phyloP scores from a whole-genome alignment of 2,329 filamentous ascomycete species.

The Pseudocercospora ulei region DNA sequence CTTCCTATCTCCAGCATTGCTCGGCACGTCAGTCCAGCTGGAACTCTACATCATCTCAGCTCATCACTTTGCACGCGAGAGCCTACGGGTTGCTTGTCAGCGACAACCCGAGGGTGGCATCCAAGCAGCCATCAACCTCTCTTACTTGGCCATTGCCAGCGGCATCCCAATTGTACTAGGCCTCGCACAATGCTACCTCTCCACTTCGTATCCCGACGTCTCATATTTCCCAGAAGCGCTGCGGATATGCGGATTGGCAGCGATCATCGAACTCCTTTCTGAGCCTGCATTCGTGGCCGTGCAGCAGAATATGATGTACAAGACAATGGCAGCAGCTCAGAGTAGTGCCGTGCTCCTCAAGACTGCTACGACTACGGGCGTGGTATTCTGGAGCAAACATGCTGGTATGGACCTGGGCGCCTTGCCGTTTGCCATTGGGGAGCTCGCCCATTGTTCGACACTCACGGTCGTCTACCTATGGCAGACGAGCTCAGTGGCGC shows the following conservation, averaged over 20 bases:
- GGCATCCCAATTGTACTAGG: slow-evolving; percentile 50
- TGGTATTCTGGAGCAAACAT: slow-evolving; percentile 55
- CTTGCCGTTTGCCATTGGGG: slow-evolving; percentile 79
- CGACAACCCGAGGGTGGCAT: slow-evolving; percentile 47
- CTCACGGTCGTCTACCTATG: slow-evolving; percentile 61
- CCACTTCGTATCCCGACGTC: slow-evolving; percentile 44
- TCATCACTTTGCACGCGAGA: slow-evolving; percentile 91
- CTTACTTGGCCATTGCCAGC: slow-evolving; percentile 64
- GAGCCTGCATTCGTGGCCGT: slow-evolving; percentile 86
- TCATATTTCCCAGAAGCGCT: slow-evolving; percentile 55
- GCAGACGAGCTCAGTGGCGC: slow-evolving; percentile 51
- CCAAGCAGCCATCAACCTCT: slow-evolving; percentile 79
- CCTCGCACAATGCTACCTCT: slow-evolving; percentile 60
- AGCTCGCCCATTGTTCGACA: slow-evolving; percentile 62
- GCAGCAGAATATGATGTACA: slow-evolving; percentile 71
- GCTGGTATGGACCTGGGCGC: slow-evolving; percentile 55
- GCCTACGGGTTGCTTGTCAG: slow-evolving; percentile 81
- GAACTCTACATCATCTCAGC: slow-evolving; percentile 88
- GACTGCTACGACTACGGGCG: slow-evolving; percentile 62
- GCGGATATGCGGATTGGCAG: slow-evolving; percentile 48
- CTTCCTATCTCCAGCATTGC: slow-evolving; percentile 70
- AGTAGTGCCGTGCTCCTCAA: slow-evolving; percentile 68
- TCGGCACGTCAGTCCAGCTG: slow-evolving; percentile 79
- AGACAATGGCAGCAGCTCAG: slow-evolving; percentile 71
- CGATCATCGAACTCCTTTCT: slow-evolving; percentile 63